These are phyloP conservation scores for Aspergillus mulundensis DNA, from an alignment of 495 filamentous ascomycete genomes.

Conservation along the genomic window DNA sequence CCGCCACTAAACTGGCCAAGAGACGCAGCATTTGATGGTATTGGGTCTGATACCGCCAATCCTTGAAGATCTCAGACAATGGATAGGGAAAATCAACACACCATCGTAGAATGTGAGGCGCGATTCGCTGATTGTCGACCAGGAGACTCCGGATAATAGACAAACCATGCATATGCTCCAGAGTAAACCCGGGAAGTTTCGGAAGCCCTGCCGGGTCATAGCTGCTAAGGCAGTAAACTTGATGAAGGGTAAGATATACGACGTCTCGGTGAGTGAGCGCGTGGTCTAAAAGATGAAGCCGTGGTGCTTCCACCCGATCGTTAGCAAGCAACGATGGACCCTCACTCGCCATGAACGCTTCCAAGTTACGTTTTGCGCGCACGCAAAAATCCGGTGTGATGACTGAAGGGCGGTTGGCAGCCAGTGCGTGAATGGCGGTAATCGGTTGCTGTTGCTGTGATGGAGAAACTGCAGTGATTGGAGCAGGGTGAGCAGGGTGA, in stretches of 20 bases:
- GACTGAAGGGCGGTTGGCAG: not conserved
- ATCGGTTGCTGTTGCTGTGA: not conserved
- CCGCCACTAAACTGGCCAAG: conserved; percentile 29
- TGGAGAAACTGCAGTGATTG: not conserved
- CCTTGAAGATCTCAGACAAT: conserved; percentile 22
- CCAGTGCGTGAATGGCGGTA: not conserved
- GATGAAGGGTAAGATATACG: conserved; percentile 65
- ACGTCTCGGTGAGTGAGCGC: conserved; percentile 53
- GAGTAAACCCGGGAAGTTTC: conserved; percentile 13
- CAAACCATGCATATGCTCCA: conserved; percentile 23
- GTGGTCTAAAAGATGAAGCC: conserved; percentile 52
- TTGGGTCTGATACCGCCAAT: not conserved
- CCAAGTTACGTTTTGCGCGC: conserved; percentile 9
- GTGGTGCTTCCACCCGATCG: conserved; percentile 41
- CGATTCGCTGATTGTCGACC: conserved; percentile 32
- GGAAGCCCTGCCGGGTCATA: conserved; percentile 15
- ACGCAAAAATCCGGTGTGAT: conserved; percentile 18
- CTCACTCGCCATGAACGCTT: not conserved
- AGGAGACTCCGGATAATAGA: conserved; percentile 29
- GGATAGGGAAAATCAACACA: conserved; percentile 50
- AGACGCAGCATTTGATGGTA: conserved; percentile 24
- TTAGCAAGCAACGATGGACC: conserved; percentile 11
- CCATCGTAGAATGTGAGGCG: conserved; percentile 42
- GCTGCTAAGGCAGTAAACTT: conserved; percentile 58
- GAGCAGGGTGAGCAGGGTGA: not conserved